Base-by-base conservation (phyloP, 208 protist genomes). In the Trypanosomatidae sp. region DNA sequence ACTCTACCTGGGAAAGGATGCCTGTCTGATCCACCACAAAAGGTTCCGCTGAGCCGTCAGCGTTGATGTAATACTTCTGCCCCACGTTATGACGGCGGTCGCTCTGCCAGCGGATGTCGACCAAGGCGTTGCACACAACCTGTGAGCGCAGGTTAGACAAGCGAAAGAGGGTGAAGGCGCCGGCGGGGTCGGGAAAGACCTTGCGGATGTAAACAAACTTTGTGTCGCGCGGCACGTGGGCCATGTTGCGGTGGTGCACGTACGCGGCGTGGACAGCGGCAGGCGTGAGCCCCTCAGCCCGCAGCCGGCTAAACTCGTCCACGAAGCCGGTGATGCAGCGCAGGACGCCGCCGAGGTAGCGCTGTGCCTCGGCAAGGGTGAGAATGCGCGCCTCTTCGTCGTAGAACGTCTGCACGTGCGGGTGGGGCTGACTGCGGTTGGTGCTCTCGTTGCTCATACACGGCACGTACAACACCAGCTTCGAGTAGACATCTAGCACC, bases 31-130 rank as follows among this genome's bases (percentile, higher is more conserved):
- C 92, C 10, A 90, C 83, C 13, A 91, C 76, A 80, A 96, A 96
- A 12, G 92, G 92, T 74, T 95, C 90, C 5, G 88, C 81, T 9
- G 82, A 83, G 28, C 92, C 92, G 64, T 94, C 87, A 0, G 88
- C 77, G 69, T 93, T 83, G 44, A 96, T 85, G 82, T 96, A 96
- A 69, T 96, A 96, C 73, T 92, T 94, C 67, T 92, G 88, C 25
- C 90, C 92, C 30, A 96, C 87, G 77, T 96, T 92, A 71, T 93
- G 84, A 4, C 83, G 81, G 25, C 88, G 86, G 74, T 96, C 92
- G 52, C 90, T 95, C 81, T 96, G 92, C 90, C 92, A 96, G 64
- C 92, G 92, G 65, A 96, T 95, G 74, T 96, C 92, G 13, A 95
- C 76, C 74, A 91, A 81, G 25, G 88, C 85, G 75, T 90, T 93